Conservation (phyloP, 2,329 filamentous ascomycete species). For the Colletotrichum nymphaeae region DNA sequence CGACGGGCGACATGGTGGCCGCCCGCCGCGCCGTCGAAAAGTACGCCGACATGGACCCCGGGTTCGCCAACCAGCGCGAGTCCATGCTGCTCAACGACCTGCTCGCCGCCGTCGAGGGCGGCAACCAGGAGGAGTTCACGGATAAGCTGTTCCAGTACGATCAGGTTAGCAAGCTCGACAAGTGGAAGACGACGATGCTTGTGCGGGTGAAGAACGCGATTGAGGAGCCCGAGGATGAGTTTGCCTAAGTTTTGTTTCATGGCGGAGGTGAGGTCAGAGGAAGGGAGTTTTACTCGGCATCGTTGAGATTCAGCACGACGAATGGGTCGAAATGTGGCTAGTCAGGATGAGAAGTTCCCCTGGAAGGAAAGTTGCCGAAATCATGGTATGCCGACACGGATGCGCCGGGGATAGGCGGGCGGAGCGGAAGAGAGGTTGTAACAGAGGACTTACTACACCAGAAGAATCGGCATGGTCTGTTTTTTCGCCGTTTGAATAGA, state of each 20-base stretch:
- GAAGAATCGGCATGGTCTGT: conserved; percentile 4
- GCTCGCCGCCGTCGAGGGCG: conserved; percentile 77
- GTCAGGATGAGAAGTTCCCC: background rate
- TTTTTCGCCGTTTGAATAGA: conserved; percentile 18
- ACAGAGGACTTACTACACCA: background rate
- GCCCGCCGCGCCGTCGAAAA: conserved; percentile 82
- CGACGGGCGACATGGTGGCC: conserved; percentile 78
- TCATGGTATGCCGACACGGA: background rate
- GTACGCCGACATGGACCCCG: conserved; percentile 83
- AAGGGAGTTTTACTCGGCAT: background rate
- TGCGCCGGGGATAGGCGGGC: background rate
- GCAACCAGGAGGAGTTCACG: conserved; percentile 84
- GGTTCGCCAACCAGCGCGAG: conserved; percentile 83
- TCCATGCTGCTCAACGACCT: conserved; percentile 84
- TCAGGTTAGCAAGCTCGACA: conserved; percentile 92
- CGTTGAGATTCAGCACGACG: too few relatives aligned
- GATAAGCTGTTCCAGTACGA: conserved; percentile 92
- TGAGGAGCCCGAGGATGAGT: conserved; percentile 64
- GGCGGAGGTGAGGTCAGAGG: background rate
- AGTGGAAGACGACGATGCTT: conserved; percentile 94
- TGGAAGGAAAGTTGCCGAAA: background rate
- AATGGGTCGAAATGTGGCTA: too few relatives aligned
- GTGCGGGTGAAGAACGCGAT: conserved; percentile 87
- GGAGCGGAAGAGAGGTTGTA: background rate
- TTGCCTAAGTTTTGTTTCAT: conserved; percentile 44